Conservation (phyloP, 208 protist species). For the Phytomonas sp. region DNA sequence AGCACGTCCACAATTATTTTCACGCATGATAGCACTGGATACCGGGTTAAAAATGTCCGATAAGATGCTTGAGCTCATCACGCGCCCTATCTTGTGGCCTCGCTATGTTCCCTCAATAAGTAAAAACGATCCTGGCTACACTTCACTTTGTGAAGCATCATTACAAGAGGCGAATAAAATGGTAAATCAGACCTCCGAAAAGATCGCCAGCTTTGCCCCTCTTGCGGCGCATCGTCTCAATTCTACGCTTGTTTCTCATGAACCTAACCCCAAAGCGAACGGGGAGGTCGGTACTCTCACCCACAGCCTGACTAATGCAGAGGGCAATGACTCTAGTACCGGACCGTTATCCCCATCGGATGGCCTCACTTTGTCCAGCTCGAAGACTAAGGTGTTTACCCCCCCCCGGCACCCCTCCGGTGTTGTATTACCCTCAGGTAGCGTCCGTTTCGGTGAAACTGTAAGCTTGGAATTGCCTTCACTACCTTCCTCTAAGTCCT, state of each 20-base stretch:
- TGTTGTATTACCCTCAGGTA: background rate
- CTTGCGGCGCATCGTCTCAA: background rate
- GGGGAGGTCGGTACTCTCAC: too few species aligned
- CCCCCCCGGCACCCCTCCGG: background rate
- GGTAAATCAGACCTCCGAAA: background rate
- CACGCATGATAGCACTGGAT: conserved; percentile 50
- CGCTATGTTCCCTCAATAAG: background rate
- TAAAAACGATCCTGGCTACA: background rate
- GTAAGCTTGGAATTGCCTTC: background rate
- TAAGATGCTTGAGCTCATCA: background rate
- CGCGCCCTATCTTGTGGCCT: background rate
- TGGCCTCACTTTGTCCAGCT: background rate
- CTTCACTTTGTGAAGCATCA: background rate
- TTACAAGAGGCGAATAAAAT: background rate
- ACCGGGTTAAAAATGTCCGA: conserved; percentile 28
- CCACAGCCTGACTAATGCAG: background rate
- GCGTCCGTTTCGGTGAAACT: background rate
- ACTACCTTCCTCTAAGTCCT: background rate
- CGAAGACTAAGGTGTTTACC: background rate
- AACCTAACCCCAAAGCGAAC: background rate
- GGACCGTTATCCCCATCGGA: background rate
- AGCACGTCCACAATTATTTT: conserved; percentile 38
- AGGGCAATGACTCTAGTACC: background rate
- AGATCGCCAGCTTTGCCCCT: background rate
- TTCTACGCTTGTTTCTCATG: background rate